Percentiles rank a stretch among this genome's conserved stretches.
Conservation (phyloP, 78 protist genomes). For the Corallochytrium limacisporum region DNA sequence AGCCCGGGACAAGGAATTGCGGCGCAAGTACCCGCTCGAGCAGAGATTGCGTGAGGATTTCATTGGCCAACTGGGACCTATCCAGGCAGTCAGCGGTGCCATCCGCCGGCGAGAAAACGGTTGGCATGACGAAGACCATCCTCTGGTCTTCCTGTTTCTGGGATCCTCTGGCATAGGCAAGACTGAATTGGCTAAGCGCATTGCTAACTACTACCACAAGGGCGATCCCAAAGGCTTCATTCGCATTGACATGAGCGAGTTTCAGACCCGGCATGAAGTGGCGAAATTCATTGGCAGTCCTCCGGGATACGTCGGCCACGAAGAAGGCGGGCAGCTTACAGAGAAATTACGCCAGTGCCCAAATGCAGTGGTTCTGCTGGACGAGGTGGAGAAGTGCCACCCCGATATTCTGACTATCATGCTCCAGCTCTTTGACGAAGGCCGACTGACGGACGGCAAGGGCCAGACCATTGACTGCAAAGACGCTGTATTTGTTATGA, state of each 20-base stretch:
- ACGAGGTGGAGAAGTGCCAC: constrained; percentile 33
- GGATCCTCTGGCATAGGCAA: constrained; percentile 32
- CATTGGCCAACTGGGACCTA: constrained; percentile 16
- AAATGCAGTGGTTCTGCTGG: constrained; percentile 21
- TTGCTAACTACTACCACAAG: not conserved
- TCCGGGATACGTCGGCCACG: constrained; percentile 27
- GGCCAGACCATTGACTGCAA: constrained; percentile 4
- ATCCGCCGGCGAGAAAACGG: constrained; percentile 13
- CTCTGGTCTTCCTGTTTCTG: constrained; percentile 21
- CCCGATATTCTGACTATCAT: constrained; percentile 21
- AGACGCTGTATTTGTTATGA: constrained; percentile 20
- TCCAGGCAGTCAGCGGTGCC: not conserved
- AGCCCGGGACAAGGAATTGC: not conserved
- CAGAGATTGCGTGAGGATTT: not conserved
- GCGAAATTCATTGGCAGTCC: constrained; percentile 17
- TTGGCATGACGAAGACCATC: constrained; percentile 26
- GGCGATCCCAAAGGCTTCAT: not conserved
- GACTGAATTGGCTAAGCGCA: constrained; percentile 17
- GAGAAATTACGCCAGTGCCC: not conserved
- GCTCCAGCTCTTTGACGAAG: constrained; percentile 26
- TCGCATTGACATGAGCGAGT: constrained; percentile 23
- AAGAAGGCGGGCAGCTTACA: constrained; percentile 15
- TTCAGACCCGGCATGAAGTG: constrained; percentile 1
- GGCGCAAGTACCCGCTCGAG: constrained; percentile 12
- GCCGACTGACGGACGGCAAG: constrained; percentile 22